Percentiles rank a stretch among this genome's conserved stretches.
Conservation (phyloP, 352 stramenopile genomes). For the Globisporangium echinulatum region DNA sequence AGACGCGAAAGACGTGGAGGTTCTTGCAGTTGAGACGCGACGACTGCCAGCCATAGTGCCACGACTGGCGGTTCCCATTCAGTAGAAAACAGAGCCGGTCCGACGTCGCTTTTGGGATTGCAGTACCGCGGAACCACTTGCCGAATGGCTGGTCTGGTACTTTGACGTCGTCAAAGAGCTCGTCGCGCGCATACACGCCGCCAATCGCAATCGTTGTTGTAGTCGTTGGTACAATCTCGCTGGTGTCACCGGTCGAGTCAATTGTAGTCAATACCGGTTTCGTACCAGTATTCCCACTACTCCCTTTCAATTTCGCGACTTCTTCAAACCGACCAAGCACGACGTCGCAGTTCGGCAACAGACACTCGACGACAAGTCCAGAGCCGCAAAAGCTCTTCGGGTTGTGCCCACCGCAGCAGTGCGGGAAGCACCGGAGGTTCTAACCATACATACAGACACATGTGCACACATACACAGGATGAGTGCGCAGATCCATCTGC, state of each 20-base stretch:
- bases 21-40: constrained; percentile 84
- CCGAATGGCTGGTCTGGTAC: constrained; percentile 71
- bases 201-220: constrained; percentile 24
- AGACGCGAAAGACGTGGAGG: constrained; percentile 75
- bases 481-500: not conserved
- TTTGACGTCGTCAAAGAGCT: constrained; percentile 72
- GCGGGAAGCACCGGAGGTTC: constrained; percentile 78
- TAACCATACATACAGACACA: constrained; percentile 9
- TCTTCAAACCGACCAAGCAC: constrained; percentile 74
- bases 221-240: constrained; percentile 2
- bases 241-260: constrained; percentile 15
- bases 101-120: constrained; percentile 23
- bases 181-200: constrained; percentile 43
- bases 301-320: constrained; percentile 31
- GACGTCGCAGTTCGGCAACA: constrained; percentile 44
- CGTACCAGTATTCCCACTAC: too few species aligned
- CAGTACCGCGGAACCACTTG: constrained; percentile 56
- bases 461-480: not conserved
- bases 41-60: constrained; percentile 84
- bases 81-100: constrained; percentile 52
- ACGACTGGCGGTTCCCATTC: constrained; percentile 82
- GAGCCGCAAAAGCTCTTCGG: constrained; percentile 83
- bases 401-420: constrained; percentile 79
- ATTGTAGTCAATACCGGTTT: not conserved
- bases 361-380: constrained; percentile 67